These are phyloP conservation scores for Kodamaea leandrae DNA, from an alignment of 805 yeast species.

Conservation along the genomic window DNA sequence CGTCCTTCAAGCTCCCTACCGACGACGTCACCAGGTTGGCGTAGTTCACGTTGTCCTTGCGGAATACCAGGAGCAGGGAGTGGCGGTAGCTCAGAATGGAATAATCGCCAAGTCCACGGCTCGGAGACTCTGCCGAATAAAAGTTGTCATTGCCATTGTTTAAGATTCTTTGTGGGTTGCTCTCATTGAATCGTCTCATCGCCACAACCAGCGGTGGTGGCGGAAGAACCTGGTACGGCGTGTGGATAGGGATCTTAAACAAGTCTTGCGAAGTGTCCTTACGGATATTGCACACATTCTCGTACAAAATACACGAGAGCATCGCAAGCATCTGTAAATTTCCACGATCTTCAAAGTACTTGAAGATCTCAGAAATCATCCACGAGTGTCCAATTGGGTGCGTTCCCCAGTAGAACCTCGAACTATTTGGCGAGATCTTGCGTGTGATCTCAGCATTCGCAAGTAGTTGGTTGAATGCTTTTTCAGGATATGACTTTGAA, in stretches of 20 bases:
- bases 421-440: conserved; percentile 5
- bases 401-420: conserved; percentile 66
- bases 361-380: conserved; percentile 60
- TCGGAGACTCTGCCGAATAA: conserved; percentile 2
- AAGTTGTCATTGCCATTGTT: not conserved
- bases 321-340: conserved; percentile 89
- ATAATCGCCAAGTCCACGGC: conserved; percentile 3
- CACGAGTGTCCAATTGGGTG: conserved; percentile 75
- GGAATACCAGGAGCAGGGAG: conserved; percentile 12
- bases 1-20: conserved; percentile 16
- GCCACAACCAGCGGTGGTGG: conserved; percentile 25
- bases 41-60: conserved; percentile 6
- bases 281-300: conserved; percentile 27
- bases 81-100: conserved; percentile 9
- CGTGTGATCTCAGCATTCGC: conserved; percentile 10
- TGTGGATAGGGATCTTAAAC: conserved; percentile 43
- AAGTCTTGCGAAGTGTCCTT: conserved; percentile 16
- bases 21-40: conserved; percentile 20
- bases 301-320: conserved; percentile 71
- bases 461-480: conserved; percentile 11
- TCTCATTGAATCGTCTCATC: conserved; percentile 13
- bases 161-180: conserved; percentile 2
- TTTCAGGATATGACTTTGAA: conserved; percentile 5
- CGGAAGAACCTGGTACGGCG: conserved; percentile 42
- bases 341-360: conserved; percentile 58